A percentile compares a stretch with the other conserved stretches of the same genome.
Conservation (phyloP, 345 rosid genomes). For the Corymbia maculata region DNA sequence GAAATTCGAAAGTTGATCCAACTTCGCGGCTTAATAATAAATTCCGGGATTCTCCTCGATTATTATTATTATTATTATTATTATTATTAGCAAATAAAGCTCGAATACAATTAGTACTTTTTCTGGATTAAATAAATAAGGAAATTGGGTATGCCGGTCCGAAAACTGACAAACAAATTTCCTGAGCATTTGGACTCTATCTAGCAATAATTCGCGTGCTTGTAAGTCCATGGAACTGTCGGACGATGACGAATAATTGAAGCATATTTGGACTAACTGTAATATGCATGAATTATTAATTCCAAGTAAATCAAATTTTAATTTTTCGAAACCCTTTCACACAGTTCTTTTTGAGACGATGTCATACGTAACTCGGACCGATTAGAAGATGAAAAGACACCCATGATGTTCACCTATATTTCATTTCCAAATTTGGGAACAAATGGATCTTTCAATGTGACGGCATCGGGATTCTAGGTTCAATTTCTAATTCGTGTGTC, state of each 20-base stretch:
- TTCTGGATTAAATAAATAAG: not conserved
- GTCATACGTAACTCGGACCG: not conserved
- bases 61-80: not conserved
- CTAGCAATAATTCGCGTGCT: not conserved
- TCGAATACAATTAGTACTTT: not conserved
- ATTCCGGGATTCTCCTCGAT: not conserved
- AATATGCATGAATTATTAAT: not conserved
- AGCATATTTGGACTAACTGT: not conserved
- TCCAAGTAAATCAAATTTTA: not conserved
- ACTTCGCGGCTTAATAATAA: not conserved
- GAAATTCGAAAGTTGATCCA: not conserved
- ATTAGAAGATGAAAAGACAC: not conserved
- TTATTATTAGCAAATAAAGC: not conserved
- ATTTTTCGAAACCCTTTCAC: not conserved
- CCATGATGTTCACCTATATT: no score
- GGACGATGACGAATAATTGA: not conserved
- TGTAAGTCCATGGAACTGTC: not conserved
- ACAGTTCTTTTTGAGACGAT: not conserved
- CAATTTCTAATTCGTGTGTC: not conserved
- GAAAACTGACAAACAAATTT: not conserved
- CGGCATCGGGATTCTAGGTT: not conserved
- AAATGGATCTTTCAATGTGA: accelerated
- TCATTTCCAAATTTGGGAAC: not conserved
- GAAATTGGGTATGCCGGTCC: not conserved
- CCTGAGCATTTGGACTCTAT: not conserved